These are phyloP conservation scores for Penicillium turbatum DNA, from an alignment of 495 filamentous ascomycete species.

Conservation along the genomic window DNA sequence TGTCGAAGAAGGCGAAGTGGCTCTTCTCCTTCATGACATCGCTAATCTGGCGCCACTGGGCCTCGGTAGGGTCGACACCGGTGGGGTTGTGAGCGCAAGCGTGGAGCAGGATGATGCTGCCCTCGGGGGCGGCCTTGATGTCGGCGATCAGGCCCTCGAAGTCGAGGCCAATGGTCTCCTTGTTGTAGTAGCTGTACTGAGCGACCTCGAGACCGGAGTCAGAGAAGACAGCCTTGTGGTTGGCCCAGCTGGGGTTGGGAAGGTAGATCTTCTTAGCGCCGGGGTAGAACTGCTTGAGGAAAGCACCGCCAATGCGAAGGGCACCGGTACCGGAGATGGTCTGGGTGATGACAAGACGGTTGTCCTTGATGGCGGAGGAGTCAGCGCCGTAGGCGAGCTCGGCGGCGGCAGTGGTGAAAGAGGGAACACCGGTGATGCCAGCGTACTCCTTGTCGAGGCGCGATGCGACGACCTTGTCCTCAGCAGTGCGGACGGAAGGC, in stretches of 20 bases:
- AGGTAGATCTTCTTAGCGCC: constrained; percentile 91
- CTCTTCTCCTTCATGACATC: constrained; percentile 81
- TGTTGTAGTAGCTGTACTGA: constrained; percentile 98
- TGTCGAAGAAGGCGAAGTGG: constrained; percentile 97
- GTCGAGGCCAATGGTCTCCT: constrained; percentile 95
- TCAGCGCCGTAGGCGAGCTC: constrained; percentile 82
- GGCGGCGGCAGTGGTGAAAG: constrained; percentile 89
- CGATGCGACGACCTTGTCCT: constrained; percentile 75
- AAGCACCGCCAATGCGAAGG: constrained; percentile 88
- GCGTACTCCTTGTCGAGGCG: constrained; percentile 95
- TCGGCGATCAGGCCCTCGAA: constrained; percentile 91
- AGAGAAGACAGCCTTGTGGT: constrained; percentile 94
- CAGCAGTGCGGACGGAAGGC: constrained; percentile 83
- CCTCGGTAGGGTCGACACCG: constrained; percentile 86
- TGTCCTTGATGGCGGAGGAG: constrained; percentile 67
- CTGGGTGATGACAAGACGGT: constrained; percentile 88
- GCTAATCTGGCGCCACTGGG: constrained; percentile 92
- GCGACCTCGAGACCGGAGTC: constrained; percentile 86
- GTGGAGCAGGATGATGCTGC: constrained; percentile 87
- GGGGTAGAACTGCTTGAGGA: constrained; percentile 86
- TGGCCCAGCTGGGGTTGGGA: constrained; percentile 94
- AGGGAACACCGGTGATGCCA: constrained; percentile 89
- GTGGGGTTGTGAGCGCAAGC: constrained; percentile 99
- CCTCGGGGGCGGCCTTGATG: constrained; percentile 81
- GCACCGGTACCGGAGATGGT: constrained; percentile 97